Evolutionary conservation across 805 yeast genomes (phyloP), one percentile per base, ranked within the genome.

Genomic region (Starmera dryadoides): DNA sequence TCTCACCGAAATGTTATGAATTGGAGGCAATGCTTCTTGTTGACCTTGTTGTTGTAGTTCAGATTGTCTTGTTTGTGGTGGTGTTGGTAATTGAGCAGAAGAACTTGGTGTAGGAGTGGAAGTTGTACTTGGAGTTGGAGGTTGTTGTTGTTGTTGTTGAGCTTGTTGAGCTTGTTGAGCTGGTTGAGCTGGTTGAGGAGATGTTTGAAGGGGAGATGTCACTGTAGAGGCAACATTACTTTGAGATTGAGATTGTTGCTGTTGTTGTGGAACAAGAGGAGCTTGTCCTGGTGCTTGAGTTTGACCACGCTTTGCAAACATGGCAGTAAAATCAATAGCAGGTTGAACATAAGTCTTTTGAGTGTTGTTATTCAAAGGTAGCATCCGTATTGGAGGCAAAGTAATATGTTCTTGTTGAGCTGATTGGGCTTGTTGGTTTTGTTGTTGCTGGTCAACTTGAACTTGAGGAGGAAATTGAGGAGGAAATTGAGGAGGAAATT

Each of bases 261-360:
- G 21, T 18, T 30, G 33, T 7, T 8, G 21, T 31, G 33, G 7
- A 14, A 19, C 16, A 5, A 12, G 18, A 19, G n/a, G 6, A 9
- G 33, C 9, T 30, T 17, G 22, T 11, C 11, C 9, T 4, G 22
- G 23, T 17, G n/a, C 3, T 31, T 11, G 22, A 6, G n/a, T 4
- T 31, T 19, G 34, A 20, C 12, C 9, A 21, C 32, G 43, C 28
- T 38, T 56, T 28, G 46, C 41, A 30, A 60, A 66, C 42, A 65
- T 57, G 14, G 64, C 55, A 0, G 71, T 66, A 45, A 66, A 66
- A 41, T 66, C 71, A 35, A 66, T 59, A 2, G 68, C 65, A 4
- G 65, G 64, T 9, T 66, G 66, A 1, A 47, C 45, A 28, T 47
- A 51, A 18, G 38, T 9, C 17, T 38, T 9, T 35, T 31, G 37